Conservation (phyloP, 208 protist species). For the Crithidia sp. region DNA sequence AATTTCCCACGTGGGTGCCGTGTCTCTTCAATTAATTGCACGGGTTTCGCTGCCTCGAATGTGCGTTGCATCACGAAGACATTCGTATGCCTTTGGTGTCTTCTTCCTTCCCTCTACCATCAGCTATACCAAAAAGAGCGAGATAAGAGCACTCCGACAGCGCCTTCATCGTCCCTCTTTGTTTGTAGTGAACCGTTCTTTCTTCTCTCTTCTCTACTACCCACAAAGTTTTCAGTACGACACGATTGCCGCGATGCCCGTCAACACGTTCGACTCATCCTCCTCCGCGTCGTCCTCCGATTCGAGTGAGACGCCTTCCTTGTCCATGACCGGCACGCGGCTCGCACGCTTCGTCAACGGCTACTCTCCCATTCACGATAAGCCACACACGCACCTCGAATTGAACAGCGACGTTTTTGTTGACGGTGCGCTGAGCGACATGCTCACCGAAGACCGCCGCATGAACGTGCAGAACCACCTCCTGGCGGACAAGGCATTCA, state of each 20-base stretch:
- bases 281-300: not conserved
- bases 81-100: too few relatives aligned
- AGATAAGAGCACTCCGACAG: too few relatives aligned
- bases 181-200: too few relatives aligned
- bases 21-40: too few relatives aligned
- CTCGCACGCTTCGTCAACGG: constrained; percentile 57
- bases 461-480: constrained; percentile 48
- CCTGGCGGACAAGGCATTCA: constrained; percentile 41
- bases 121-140: too few relatives aligned
- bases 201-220: too few relatives aligned
- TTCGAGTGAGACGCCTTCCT: not conserved
- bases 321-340: constrained; percentile 37
- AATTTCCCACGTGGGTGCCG: too few relatives aligned
- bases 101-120: too few relatives aligned
- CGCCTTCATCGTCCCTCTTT: too few relatives aligned
- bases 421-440: constrained; percentile 45
- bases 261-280: not conserved
- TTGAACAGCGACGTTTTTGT: constrained; percentile 51
- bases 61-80: too few relatives aligned
- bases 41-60: too few relatives aligned
- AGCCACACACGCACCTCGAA: constrained; percentile 28
- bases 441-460: constrained; percentile 69
- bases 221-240: not conserved
- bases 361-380: constrained; percentile 62
- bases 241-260: not conserved